phyloP scores from a whole-genome alignment of 208 protist species.

The Wallacemonas sp. region DNA sequence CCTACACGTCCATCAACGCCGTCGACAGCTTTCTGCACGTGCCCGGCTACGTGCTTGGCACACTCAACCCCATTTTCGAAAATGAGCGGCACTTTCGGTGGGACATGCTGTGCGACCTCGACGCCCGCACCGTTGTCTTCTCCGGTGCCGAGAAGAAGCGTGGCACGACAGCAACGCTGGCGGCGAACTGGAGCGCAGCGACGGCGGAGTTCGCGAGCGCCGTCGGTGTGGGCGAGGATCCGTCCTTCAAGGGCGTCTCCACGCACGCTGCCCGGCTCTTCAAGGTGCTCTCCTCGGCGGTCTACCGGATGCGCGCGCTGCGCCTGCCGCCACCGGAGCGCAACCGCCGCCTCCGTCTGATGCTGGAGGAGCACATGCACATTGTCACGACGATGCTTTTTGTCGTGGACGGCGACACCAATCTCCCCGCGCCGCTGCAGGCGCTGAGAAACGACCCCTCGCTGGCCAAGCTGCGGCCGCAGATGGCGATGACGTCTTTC shows the following conservation, averaged over 20 bases:
- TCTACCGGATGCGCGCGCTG: conserved; percentile 52
- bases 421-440: conserved; percentile 32
- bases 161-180: conserved; percentile 20
- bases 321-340: conserved; percentile 44
- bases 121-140: conserved; percentile 46
- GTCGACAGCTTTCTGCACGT: conserved; percentile 60
- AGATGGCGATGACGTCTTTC: conserved; percentile 45
- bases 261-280: conserved; percentile 33
- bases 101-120: conserved; percentile 77
- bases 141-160: conserved; percentile 33
- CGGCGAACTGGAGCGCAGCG: conserved; percentile 35
- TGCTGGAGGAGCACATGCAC: conserved; percentile 64
- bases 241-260: conserved; percentile 24
- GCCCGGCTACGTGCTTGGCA: conserved; percentile 77
- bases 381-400: conserved; percentile 38
- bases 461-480: conserved; percentile 24
- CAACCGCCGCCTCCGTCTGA: conserved; percentile 41
- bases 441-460: conserved; percentile 36
- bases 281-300: conserved; percentile 33
- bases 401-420: conserved; percentile 16
- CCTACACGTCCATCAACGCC: conserved; percentile 74
- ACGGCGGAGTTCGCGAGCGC: conserved; percentile 46
- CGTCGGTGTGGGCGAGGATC: conserved; percentile 28
- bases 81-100: conserved; percentile 58
- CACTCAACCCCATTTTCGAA: conserved; percentile 84